A percentile compares a stretch with the other conserved stretches of the same genome.
Conservation (phyloP, 2,329 filamentous ascomycete genomes). For the Alternaria tenuissima region DNA sequence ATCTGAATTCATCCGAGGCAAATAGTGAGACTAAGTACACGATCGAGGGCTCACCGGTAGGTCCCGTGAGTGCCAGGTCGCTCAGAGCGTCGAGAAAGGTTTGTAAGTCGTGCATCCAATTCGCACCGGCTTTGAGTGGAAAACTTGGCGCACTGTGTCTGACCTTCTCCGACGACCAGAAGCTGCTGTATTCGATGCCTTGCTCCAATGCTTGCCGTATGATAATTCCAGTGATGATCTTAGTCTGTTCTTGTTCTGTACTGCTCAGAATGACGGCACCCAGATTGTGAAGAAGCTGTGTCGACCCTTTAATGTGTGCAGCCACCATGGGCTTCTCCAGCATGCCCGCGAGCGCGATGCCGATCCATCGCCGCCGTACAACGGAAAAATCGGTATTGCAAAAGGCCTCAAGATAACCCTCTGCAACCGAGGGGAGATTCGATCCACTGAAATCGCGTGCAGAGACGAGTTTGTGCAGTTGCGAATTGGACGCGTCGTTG, state of each 20-base stretch:
- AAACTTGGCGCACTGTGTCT: conserved; percentile 34
- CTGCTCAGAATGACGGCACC: conserved; percentile 35
- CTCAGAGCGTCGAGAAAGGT: conserved; percentile 36
- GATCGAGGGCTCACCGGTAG: conserved; percentile 21
- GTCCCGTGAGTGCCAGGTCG: conserved; percentile 23
- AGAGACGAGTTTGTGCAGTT: conserved; percentile 29
- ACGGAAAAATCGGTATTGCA: conserved; percentile 27
- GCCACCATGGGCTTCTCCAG: conserved; percentile 27
- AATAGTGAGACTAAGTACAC: conserved; percentile 34
- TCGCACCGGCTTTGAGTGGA: conserved; percentile 20
- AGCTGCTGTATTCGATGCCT: conserved; percentile 32
- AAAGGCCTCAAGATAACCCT: conserved; percentile 39
- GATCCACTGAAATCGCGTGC: conserved; percentile 16
- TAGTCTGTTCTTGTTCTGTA: conserved; percentile 40
- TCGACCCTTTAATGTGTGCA: conserved; percentile 22
- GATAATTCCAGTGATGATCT: conserved; percentile 42
- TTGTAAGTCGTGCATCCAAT: conserved; percentile 43
- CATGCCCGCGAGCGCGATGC: conserved; percentile 41
- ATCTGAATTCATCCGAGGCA: conserved; percentile 33
- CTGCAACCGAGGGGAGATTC: conserved; percentile 24
- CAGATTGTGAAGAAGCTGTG: conserved; percentile 24
- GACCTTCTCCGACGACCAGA: conserved; percentile 40
- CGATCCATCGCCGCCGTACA: conserved; percentile 41
- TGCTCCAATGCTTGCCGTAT: conserved; percentile 35
- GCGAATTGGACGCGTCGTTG: conserved; percentile 24